Evolutionary conservation across 495 filamentous ascomycete genomes (phyloP), one percentile per base, ranked within the genome.

Genomic region (Penicillium fimorum): DNA sequence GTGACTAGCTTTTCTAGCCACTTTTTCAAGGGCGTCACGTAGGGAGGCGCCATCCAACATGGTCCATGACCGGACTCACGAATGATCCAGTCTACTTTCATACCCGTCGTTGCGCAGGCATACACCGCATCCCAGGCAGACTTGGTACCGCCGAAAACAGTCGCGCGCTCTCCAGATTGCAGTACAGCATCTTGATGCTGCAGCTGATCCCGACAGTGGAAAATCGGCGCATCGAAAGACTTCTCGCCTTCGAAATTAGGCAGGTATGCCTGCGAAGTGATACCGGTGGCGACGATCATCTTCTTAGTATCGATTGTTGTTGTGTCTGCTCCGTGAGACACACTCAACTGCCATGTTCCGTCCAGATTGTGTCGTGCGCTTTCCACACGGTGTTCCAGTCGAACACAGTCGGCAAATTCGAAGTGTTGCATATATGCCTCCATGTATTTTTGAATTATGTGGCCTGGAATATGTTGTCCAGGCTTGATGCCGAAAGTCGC

Each of bases 71-170:
- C 91, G 7, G 80, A 87, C 35, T 84, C 82, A 54, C 92, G 81
- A 56, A 96, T 91, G 27, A 96, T 74, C 89, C 85, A 90, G 58
- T 90, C 78, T 3, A 96, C 87, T 30, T 83, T 71, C 47, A 87
- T 75, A 2, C 87, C 89, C 1, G 78, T 73, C 0, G 79, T 76
- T 2, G 83, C 87, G 62, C 84, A 87, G 3, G 79, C 76, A 60
- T 91, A 91, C 0, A 84, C 89, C 3, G 83, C 83, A 75, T 95
- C 91, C 78, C 82, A 91, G 1, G 82, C 88, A 4, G 86, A 89
- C 66, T 95, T 96, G 1, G 81, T 84, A 9, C 81, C 86, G 13
- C 90, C 88, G 46, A 90, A 79, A 2, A 95, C 79, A 0, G 81
- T 80, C 4, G 90, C 61, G 50, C 57, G 57, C 68, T 79, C 50